Conservation (phyloP, 345 rosid genomes). For the Ceriops decandra region DNA sequence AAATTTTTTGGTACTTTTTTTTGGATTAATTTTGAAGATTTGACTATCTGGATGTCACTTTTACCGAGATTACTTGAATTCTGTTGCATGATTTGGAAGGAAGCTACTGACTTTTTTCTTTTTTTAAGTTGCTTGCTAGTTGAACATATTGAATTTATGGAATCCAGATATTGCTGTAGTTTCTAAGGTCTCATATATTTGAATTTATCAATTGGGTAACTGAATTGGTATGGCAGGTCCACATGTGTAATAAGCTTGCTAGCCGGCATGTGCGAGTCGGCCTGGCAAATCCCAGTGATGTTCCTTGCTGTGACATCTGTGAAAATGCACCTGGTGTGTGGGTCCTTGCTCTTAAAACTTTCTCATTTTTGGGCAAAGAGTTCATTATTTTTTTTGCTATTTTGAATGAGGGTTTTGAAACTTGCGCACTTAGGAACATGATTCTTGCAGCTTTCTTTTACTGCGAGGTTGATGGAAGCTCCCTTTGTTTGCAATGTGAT, state of each 20-base stretch:
- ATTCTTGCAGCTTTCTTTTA: slow-evolving; percentile 68
- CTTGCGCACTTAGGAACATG: slow-evolving; percentile 10
- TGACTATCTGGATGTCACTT: not conserved
- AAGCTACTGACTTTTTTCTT: not conserved
- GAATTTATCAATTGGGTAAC: not conserved
- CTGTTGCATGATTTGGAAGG: not conserved
- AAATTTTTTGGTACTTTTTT: not conserved
- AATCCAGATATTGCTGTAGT: not conserved
- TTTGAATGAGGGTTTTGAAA: not conserved
- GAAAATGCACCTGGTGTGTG: slow-evolving; percentile 70
- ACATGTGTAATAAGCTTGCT: slow-evolving; percentile 79
- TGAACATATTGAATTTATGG: not conserved
- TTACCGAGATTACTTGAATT: not conserved
- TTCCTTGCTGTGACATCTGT: slow-evolving; percentile 75
- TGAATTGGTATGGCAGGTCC: slow-evolving; percentile 58
- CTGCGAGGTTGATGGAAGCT: slow-evolving; percentile 82
- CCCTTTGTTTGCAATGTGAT: slow-evolving; percentile 83
- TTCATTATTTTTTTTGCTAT: not conserved
- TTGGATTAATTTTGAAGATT: not conserved
- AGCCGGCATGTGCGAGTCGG: slow-evolving; percentile 78
- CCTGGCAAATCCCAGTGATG: slow-evolving; percentile 61
- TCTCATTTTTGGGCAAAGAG: not conserved
- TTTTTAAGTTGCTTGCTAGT: not conserved
- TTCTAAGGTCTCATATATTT: not conserved
- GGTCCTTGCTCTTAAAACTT: slow-evolving; percentile 5